phyloP scores from a whole-genome alignment of 2,329 filamentous ascomycete genomes.

The Corinectria fuckeliana region DNA sequence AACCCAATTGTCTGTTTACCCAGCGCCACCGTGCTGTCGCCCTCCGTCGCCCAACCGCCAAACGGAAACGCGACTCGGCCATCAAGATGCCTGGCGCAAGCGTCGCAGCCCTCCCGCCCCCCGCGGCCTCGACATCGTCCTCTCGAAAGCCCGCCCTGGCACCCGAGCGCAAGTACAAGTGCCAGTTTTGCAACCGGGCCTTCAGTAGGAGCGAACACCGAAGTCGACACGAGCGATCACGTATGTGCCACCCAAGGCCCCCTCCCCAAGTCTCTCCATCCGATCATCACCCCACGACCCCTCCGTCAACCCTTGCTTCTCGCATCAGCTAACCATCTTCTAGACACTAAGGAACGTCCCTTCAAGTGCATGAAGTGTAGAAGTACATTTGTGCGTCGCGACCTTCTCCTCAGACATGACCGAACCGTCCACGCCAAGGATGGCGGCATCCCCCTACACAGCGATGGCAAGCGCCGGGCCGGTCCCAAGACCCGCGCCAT shows the following conservation, averaged over 20 bases:
- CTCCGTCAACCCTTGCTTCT: slow-evolving; percentile 14
- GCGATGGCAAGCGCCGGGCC: slow-evolving; percentile 87
- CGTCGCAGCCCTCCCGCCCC: slow-evolving; percentile 68
- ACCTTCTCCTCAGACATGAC: slow-evolving; percentile 94
- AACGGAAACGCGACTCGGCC: slow-evolving; percentile 43
- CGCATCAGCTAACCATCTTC: slow-evolving; percentile 35
- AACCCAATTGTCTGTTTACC: slow-evolving; percentile 34
- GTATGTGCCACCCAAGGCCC: slow-evolving; percentile 67
- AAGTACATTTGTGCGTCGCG: slow-evolving; percentile 97
- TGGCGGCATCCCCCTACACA: slow-evolving; percentile 90
- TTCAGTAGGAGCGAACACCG: slow-evolving; percentile 98
- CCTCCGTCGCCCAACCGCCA: slow-evolving; percentile 30
- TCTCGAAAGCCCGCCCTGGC: slow-evolving; percentile 77
- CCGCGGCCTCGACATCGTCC: slow-evolving; percentile 71
- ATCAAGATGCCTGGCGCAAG: slow-evolving; percentile 73
- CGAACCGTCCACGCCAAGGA: slow-evolving; percentile 99
- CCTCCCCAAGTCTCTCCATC: slow-evolving; percentile 13
- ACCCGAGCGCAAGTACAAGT: slow-evolving; percentile 99
- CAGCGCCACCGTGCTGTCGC: slow-evolving; percentile 36
- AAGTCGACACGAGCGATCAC: slow-evolving; percentile 95
- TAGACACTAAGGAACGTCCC: slow-evolving; percentile 97
- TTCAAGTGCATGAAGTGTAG: slow-evolving; percentile 99
- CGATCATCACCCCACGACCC: slow-evolving; percentile 15
- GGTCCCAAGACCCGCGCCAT: slow-evolving; percentile 71
- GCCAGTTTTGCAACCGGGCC: slow-evolving; percentile 96